These are phyloP conservation scores for Scolecobasidium constrictum DNA, from an alignment of 2,329 filamentous ascomycete genomes.

Conservation along the genomic window DNA sequence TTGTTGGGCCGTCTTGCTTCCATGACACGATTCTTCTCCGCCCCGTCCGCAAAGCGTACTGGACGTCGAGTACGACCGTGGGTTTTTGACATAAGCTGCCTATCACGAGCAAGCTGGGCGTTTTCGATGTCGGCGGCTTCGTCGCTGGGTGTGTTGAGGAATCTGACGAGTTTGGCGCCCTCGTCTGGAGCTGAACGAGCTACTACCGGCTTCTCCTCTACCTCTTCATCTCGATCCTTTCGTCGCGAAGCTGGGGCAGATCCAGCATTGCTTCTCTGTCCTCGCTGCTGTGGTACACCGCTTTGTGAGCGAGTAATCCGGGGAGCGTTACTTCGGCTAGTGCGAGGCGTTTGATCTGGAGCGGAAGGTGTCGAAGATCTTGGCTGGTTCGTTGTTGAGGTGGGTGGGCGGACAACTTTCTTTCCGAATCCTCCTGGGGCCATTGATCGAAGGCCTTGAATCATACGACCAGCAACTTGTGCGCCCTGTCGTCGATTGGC, in stretches of 20 bases:
- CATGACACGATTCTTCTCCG: neutral
- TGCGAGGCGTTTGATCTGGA: too few species aligned
- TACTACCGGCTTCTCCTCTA: neutral
- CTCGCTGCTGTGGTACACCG: neutral
- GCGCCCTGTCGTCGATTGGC: neutral
- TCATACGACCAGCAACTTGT: neutral
- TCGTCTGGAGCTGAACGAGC: neutral
- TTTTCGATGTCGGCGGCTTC: neutral
- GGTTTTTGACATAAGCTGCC: neutral
- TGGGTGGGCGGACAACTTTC: constrained; percentile 9
- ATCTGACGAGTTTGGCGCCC: neutral
- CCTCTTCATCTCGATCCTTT: neutral
- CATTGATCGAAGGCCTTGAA: neutral
- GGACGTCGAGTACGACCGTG: too few species aligned
- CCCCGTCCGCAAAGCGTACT: neutral
- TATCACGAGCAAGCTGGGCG: neutral
- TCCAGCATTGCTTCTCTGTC: neutral
- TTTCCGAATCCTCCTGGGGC: constrained; percentile 11
- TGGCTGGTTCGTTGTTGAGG: neutral
- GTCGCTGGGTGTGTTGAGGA: neutral
- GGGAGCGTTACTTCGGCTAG: too few species aligned
- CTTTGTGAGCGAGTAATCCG: neutral
- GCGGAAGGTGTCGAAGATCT: neutral
- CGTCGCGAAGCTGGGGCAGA: neutral
- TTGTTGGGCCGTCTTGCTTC: too few species aligned